Base-by-base conservation (phyloP, 148 eudicot species). In the Chenopodium quinoa region DNA sequence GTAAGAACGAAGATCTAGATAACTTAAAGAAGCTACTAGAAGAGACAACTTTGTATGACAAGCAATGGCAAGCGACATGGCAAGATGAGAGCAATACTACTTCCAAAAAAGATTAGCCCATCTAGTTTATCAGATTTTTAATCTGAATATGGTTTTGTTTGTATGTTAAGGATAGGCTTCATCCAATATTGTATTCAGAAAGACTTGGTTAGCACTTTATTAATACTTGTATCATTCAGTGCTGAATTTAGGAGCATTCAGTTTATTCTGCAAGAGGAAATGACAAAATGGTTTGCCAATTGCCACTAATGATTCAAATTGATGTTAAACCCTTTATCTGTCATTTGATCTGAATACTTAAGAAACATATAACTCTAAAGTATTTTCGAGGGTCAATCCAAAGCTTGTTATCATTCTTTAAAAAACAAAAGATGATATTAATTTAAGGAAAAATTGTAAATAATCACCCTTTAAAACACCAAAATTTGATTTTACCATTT, bases 41-140 rank as follows among this genome's bases (percentile, higher is more conserved):
- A 12, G 99, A 97, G 89, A 87, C 97, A 2, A 97, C 99, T 4
- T 97, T 94, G 82, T 94, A 97, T 48, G 98, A 97, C 86, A 97
- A 89, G 92, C 99, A 97, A 87, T 97, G 99, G 99, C 99, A 97
- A 85, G 99, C 99, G 72, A 88, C 99, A 72, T 97, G 99, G 99
- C 92, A 93, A 82, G 99, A 93, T 40, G 94, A 87, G 73, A 75
- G 84, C 48, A 73, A 34, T 58, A 29, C 69, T 66, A 54, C 63
- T 25, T 74, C 84, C 79, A 90, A 88, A 83, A 85, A 83, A 79
- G 86, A 88, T 71, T 88, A 88, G 79, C 34, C 56, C 56, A 47
- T 73, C 69, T 19, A 62, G 76, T 34, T 62, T 48, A 44, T 66
- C 10, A 52, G 72, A 48, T 66, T 77, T 46, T 71, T 73, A 2